Conservation (phyloP, 2,329 filamentous ascomycete species). For the Epichloe sylvatica region DNA sequence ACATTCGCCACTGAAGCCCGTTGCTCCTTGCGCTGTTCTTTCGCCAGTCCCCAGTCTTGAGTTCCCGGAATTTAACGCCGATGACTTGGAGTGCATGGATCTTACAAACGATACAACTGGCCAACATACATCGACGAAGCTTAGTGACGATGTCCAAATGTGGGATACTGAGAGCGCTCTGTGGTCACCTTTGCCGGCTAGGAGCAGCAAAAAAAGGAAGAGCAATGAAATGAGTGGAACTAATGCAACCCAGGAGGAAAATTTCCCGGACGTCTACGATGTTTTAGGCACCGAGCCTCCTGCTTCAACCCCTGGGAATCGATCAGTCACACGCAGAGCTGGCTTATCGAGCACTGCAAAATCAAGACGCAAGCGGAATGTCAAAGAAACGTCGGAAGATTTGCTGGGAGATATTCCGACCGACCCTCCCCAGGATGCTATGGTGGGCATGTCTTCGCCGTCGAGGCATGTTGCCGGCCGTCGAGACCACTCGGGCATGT, state of each 20-base stretch:
- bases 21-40: slow-evolving; percentile 5
- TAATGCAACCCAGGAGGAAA: slow-evolving; percentile 24
- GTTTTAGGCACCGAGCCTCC: slow-evolving; percentile 28
- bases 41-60: slow-evolving; percentile 16
- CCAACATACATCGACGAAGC: slow-evolving; percentile 22
- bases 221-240: slow-evolving; percentile 31
- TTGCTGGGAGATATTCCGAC: not conserved
- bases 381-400: slow-evolving; percentile 4
- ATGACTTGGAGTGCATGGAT: slow-evolving; percentile 26
- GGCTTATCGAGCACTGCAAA: slow-evolving; percentile 9
- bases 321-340: slow-evolving; percentile 11
- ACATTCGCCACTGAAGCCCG: slow-evolving; percentile 16
- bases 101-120: slow-evolving; percentile 23
- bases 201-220: slow-evolving; percentile 36
- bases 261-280: slow-evolving; percentile 42
- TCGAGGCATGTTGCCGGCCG: slow-evolving; percentile 10
- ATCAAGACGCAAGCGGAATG: slow-evolving; percentile 9
- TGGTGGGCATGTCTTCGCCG: slow-evolving; percentile 14
- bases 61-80: slow-evolving; percentile 21
- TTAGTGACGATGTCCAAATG: slow-evolving; percentile 24
- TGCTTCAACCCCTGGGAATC: slow-evolving; percentile 19
- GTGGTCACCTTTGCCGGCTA: slow-evolving; percentile 24
- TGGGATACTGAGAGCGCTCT: slow-evolving; percentile 30
- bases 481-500: slow-evolving; percentile 1
- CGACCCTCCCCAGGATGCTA: slow-evolving; percentile 8